Evolutionary conservation across 306 rosid genomes (phyloP).

Genomic region (Nissolia schottii): DNA sequence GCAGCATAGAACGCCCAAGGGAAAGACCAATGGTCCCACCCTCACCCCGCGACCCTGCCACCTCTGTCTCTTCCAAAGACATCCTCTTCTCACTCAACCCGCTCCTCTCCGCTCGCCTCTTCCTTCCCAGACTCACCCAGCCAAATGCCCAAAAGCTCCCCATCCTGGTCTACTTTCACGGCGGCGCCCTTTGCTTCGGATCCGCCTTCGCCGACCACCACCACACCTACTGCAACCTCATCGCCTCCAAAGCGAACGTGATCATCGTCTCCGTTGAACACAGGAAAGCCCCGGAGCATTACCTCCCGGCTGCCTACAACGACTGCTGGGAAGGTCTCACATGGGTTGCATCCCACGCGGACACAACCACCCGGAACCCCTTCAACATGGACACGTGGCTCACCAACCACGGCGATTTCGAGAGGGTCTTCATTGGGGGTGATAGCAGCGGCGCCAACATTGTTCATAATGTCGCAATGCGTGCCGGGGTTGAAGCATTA

Average conservation of each 20-base stretch:
- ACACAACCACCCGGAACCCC: not conserved
- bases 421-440: slow-evolving; percentile 36
- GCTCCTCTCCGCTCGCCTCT: slow-evolving; percentile 28
- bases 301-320: slow-evolving; percentile 36
- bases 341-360: slow-evolving; percentile 43
- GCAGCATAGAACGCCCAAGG: slow-evolving; percentile 32
- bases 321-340: slow-evolving; percentile 44
- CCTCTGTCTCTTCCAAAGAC: slow-evolving; percentile 44
- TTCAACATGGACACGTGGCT: slow-evolving; percentile 41
- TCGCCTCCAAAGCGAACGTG: slow-evolving; percentile 33
- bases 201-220: slow-evolving; percentile 35
- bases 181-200: slow-evolving; percentile 35
- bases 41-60: slow-evolving; percentile 21
- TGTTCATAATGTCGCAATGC: slow-evolving; percentile 41
- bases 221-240: slow-evolving; percentile 12
- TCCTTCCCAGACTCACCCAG: not conserved
- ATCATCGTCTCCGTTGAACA: slow-evolving; percentile 38
- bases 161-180: slow-evolving; percentile 45
- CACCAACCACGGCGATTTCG: slow-evolving; percentile 25
- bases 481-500: slow-evolving; percentile 39
- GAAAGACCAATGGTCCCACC: slow-evolving; percentile 24
- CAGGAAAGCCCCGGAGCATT: slow-evolving; percentile 42
- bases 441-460: slow-evolving; percentile 49
- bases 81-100: slow-evolving; percentile 33
- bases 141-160: slow-evolving; percentile 9